Percentiles rank a stretch among this genome's conserved stretches.
Conservation (phyloP, 2,329 filamentous ascomycete genomes). For the Clarireedia monteithiana region DNA sequence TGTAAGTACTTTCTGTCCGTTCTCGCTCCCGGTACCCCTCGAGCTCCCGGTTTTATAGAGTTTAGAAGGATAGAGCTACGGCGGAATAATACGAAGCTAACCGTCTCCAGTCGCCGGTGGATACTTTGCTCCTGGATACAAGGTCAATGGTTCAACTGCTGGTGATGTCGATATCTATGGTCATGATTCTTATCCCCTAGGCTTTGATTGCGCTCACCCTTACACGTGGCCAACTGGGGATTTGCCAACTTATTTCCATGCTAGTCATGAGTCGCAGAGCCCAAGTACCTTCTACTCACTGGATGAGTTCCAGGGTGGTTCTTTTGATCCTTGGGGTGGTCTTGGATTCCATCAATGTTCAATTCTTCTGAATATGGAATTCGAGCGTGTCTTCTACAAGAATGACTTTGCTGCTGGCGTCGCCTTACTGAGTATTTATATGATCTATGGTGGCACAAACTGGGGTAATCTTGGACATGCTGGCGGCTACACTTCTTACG, state of each 20-base stretch:
- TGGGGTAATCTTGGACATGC: slow-evolving; percentile 74
- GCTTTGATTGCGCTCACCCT: slow-evolving; percentile 39
- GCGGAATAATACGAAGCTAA: background rate
- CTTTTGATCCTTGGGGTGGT: slow-evolving; percentile 70
- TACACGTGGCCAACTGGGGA: slow-evolving; percentile 48
- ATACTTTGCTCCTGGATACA: slow-evolving; percentile 24
- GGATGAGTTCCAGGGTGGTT: slow-evolving; percentile 57
- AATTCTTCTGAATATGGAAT: slow-evolving; percentile 61
- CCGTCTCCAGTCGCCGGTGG: slow-evolving; percentile 15
- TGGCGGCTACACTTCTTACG: slow-evolving; percentile 49
- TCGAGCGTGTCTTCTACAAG: slow-evolving; percentile 73
- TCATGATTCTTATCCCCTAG: slow-evolving; percentile 37
- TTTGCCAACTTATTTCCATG: slow-evolving; percentile 49
- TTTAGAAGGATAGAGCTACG: background rate
- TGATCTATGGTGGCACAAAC: slow-evolving; percentile 72
- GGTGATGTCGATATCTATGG: slow-evolving; percentile 31
- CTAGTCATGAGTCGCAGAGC: slow-evolving; percentile 50
- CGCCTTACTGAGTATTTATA: slow-evolving; percentile 66
- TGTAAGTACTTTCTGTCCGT: slow-evolving; percentile 15
- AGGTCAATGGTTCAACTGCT: slow-evolving; percentile 22
- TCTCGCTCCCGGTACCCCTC: background rate
- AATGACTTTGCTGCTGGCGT: slow-evolving; percentile 60
- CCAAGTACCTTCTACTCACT: slow-evolving; percentile 59
- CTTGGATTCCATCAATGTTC: slow-evolving; percentile 60
- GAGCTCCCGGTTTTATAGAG: background rate